A percentile compares a stretch with the other conserved stretches of the same genome.
Conservation (phyloP, 306 rosid genomes). For the Sindora glabra region DNA sequence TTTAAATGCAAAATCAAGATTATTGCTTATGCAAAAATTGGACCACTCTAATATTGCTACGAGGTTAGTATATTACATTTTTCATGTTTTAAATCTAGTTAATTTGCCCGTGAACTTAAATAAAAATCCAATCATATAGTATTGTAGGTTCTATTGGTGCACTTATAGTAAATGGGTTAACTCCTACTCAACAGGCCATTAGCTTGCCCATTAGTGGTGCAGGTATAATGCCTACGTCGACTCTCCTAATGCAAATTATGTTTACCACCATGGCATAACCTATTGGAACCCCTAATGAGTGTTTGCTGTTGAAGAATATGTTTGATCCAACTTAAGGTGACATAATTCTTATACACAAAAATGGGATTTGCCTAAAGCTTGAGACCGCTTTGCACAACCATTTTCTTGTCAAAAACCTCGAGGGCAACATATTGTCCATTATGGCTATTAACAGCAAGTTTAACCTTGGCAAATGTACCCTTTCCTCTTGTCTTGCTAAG, state of each 20-base stretch:
- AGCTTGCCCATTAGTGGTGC: constrained; percentile 63
- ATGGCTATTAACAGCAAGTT: constrained; percentile 36
- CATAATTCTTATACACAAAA: no score
- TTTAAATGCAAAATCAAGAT: constrained; percentile 94
- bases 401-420: constrained; percentile 64
- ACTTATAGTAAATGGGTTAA: constrained; percentile 61
- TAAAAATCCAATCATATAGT: constrained; percentile 37
- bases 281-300: constrained; percentile 80
- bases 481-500: constrained; percentile 64
- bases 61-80: constrained; percentile 42
- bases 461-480: constrained; percentile 80
- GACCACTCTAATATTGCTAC: constrained; percentile 80
- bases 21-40: constrained; percentile 85
- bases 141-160: constrained; percentile 57
- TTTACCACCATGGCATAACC: constrained; percentile 50
- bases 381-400: constrained; percentile 56
- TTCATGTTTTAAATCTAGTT: background rate
- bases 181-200: constrained; percentile 44
- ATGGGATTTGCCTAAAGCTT: constrained; percentile 45
- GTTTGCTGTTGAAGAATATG: constrained; percentile 87
- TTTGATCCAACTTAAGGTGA: constrained; percentile 89
- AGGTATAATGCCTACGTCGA: constrained; percentile 34
- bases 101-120: background rate
- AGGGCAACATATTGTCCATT: constrained; percentile 55
- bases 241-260: constrained; percentile 40